Evolutionary conservation across 2,329 filamentous ascomycete species (phyloP).

Genomic region (Clarireedia monteithiana): DNA sequence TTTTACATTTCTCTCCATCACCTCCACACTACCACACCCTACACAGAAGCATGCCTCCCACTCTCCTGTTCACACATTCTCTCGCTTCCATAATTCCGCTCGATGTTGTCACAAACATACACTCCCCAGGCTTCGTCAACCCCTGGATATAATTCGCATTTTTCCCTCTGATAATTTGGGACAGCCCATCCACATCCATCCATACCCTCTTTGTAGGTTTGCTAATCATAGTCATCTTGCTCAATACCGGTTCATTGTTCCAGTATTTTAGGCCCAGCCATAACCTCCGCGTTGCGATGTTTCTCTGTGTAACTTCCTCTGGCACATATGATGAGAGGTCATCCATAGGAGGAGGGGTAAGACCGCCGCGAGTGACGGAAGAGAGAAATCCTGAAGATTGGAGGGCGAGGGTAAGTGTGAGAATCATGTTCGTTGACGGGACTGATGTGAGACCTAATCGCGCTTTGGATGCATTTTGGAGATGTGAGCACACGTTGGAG

Average conservation of each 20-base stretch:
- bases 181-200: slow-evolving; percentile 50
- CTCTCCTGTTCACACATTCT: slow-evolving; percentile 61
- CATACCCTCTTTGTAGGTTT: slow-evolving; percentile 62
- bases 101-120: slow-evolving; percentile 61
- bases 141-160: slow-evolving; percentile 54
- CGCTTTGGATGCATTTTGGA: slow-evolving; percentile 65
- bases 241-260: slow-evolving; percentile 61
- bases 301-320: slow-evolving; percentile 47
- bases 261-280: slow-evolving; percentile 72
- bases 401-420: slow-evolving; percentile 55
- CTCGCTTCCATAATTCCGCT: slow-evolving; percentile 59
- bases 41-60: slow-evolving; percentile 61
- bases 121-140: slow-evolving; percentile 58
- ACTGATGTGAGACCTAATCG: slow-evolving; percentile 63
- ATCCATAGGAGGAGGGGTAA: slow-evolving; percentile 45
- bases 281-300: slow-evolving; percentile 54
- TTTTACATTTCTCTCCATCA: slow-evolving; percentile 4
- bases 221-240: slow-evolving; percentile 53
- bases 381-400: slow-evolving; percentile 62
- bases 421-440: slow-evolving; percentile 58
- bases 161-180: slow-evolving; percentile 49
- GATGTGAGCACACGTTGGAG: slow-evolving; percentile 62
- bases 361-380: slow-evolving; percentile 56
- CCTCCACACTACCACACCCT: slow-evolving; percentile 40
- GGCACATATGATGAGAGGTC: slow-evolving; percentile 38